phyloP scores from a whole-genome alignment of 2,329 filamentous ascomycete genomes.

The Tolypocladium ovalisporum region DNA sequence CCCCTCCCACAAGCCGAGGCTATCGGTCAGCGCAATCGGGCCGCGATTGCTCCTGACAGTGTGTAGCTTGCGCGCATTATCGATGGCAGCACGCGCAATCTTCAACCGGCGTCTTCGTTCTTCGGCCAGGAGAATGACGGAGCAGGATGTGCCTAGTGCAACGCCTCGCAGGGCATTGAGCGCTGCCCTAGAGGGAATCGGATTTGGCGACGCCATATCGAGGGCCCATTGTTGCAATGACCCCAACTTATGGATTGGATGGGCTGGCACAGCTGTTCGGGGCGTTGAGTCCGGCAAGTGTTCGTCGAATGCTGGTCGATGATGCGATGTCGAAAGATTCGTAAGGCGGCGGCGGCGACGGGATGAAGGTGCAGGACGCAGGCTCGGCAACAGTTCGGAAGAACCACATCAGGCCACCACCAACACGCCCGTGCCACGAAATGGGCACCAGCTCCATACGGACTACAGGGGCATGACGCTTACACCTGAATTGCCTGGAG shows the following conservation, averaged over 20 bases:
- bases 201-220: constrained; percentile 34
- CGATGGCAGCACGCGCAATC: constrained; percentile 35
- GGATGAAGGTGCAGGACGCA: not conserved
- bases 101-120: constrained; percentile 45
- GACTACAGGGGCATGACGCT: too few relatives aligned
- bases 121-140: constrained; percentile 42
- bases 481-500: too few relatives aligned
- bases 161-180: constrained; percentile 45
- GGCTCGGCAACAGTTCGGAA: not conserved
- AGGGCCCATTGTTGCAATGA: constrained; percentile 12
- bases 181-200: constrained; percentile 43
- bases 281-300: not conserved
- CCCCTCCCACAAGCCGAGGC: constrained; percentile 9
- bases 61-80: constrained; percentile 42
- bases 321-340: not conserved
- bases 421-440: not conserved
- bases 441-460: not conserved
- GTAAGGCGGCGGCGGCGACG: not conserved
- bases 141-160: constrained; percentile 46
- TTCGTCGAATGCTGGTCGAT: not conserved
- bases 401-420: not conserved
- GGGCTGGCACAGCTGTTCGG: not conserved
- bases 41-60: constrained; percentile 21
- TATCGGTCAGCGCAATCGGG: constrained; percentile 15
- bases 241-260: not conserved